Evolutionary conservation across 768 basidiomycete genomes (phyloP).

Genomic region (Lentinula detonsa): DNA sequence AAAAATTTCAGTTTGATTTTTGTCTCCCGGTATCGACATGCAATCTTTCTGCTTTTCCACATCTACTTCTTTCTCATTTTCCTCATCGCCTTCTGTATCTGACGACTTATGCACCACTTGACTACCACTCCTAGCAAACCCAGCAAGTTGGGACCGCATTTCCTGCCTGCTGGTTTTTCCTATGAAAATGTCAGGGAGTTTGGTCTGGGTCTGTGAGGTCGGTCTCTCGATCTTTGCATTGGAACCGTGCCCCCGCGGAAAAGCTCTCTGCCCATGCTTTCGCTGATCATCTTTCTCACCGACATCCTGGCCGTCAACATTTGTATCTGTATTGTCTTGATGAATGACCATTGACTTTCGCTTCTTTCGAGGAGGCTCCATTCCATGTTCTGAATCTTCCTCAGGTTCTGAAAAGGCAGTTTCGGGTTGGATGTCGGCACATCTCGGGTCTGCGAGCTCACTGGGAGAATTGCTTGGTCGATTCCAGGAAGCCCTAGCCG

Average conservation of each 20-base stretch:
- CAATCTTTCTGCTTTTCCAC: conserved; percentile 15
- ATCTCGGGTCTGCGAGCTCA: neutral
- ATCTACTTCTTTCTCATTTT: conserved; percentile 14
- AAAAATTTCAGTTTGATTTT: neutral
- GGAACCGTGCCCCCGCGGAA: neutral
- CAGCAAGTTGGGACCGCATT: conserved; percentile 27
- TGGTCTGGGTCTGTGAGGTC: neutral
- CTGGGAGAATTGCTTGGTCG: neutral
- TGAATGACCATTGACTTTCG: neutral
- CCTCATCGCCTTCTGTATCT: conserved; percentile 15
- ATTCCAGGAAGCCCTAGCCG: conserved; percentile 1
- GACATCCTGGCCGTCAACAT: too few species aligned
- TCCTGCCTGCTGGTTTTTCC: neutral
- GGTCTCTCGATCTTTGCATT: neutral
- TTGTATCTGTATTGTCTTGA: neutral
- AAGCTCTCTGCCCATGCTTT: neutral
- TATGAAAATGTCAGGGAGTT: neutral
- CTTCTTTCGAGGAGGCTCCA: conserved; percentile 2
- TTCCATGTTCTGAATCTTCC: neutral
- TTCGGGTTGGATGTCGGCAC: neutral
- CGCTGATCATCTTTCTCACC: too few species aligned
- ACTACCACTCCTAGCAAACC: conserved; percentile 49
- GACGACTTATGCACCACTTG: conserved; percentile 17
- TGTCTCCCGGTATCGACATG: conserved; percentile 14
- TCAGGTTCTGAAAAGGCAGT: neutral